Conservation (phyloP, 2,329 filamentous ascomycete species). For the Trichocomaceae sp. region DNA sequence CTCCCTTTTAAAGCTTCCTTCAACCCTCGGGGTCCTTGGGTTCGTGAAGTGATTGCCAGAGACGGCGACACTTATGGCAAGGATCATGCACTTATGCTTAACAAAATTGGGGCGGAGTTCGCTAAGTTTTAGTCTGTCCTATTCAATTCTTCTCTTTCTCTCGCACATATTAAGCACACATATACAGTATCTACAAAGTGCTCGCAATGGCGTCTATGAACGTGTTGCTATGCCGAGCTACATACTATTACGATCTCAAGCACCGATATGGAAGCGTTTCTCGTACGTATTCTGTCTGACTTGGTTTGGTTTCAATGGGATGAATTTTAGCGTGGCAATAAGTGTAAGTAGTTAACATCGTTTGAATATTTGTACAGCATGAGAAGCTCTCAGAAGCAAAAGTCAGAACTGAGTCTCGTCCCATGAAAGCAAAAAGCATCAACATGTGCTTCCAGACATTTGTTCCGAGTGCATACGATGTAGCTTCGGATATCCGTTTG, state of each 20-base stretch:
- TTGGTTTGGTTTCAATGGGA: too few species aligned
- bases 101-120: slow-evolving; percentile 14
- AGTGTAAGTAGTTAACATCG: too few species aligned
- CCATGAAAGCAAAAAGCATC: not conserved
- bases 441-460: not conserved
- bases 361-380: too few species aligned
- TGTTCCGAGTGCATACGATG: not conserved
- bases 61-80: slow-evolving; percentile 10
- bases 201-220: not conserved
- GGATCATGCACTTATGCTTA: slow-evolving; percentile 13
- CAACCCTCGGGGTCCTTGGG: slow-evolving; percentile 13
- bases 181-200: not conserved
- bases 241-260: not conserved
- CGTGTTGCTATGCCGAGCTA: not conserved
- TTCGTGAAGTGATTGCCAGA: slow-evolving; percentile 10
- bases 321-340: too few species aligned
- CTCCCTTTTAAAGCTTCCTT: slow-evolving; percentile 17
- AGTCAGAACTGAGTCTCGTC: not conserved
- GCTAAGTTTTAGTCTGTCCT: not conserved
- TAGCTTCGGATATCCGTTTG: not conserved
- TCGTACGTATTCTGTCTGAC: too few species aligned
- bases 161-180: not conserved
- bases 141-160: too few species aligned
- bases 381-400: not conserved
- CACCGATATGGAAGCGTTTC: too few species aligned